phyloP scores from a whole-genome alignment of 495 filamentous ascomycete genomes.

The Aspergillus carlsbadensis region DNA sequence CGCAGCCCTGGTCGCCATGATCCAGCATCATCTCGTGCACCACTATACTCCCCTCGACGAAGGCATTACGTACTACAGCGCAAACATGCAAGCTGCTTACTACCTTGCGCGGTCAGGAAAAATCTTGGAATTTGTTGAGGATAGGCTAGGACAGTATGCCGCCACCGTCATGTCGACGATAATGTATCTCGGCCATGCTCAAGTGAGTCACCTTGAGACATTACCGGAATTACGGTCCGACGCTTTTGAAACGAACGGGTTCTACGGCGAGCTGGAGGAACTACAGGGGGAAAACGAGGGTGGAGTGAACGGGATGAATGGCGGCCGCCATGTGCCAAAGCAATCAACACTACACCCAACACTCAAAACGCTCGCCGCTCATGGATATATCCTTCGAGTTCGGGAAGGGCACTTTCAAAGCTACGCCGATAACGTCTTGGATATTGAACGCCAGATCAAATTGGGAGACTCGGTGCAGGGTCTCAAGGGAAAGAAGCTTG shows the following conservation, averaged over 20 bases:
- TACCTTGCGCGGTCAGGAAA: slow-evolving; percentile 76
- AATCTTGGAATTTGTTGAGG: slow-evolving; percentile 72
- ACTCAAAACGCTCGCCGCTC: slow-evolving; percentile 44
- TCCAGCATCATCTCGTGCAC: slow-evolving; percentile 84
- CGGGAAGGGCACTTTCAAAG: slow-evolving; percentile 52
- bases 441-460: slow-evolving; percentile 43
- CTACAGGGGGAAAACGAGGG: slow-evolving; percentile 14
- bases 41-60: slow-evolving; percentile 65
- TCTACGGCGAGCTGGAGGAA: slow-evolving; percentile 33
- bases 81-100: slow-evolving; percentile 72
- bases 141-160: slow-evolving; percentile 66
- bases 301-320: slow-evolving; percentile 21
- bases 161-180: slow-evolving; percentile 71
- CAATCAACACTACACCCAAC: slow-evolving; percentile 39
- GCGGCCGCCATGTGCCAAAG: slow-evolving; percentile 22
- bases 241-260: slow-evolving; percentile 28
- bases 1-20: slow-evolving; percentile 76
- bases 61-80: slow-evolving; percentile 72
- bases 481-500: slow-evolving; percentile 58
- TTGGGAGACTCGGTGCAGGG: slow-evolving; percentile 38
- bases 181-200: slow-evolving; percentile 72
- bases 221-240: slow-evolving; percentile 35
- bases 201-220: slow-evolving; percentile 63
- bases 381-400: slow-evolving; percentile 50
- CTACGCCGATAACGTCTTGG: slow-evolving; percentile 46